phyloP scores from a whole-genome alignment of 1,139 yeast species.

The Nakaseomyces delphensis region DNA sequence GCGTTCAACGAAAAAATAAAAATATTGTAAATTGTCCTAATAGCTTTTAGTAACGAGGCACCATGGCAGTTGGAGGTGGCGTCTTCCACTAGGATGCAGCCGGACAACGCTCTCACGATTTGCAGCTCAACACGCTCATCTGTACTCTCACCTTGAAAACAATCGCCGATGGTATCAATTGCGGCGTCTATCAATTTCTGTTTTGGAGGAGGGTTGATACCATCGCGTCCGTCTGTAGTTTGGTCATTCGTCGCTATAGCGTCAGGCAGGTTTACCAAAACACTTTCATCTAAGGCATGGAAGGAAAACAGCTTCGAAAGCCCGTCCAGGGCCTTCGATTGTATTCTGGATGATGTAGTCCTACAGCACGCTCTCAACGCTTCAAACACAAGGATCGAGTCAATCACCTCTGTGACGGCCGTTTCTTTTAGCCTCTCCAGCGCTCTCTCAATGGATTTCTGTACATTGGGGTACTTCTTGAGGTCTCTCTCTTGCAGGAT shows the following conservation, averaged over 20 bases:
- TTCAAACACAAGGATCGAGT: slow-evolving; percentile 47
- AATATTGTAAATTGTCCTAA: slow-evolving; percentile 86
- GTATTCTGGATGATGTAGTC: slow-evolving; percentile 43
- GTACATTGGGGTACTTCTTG: slow-evolving; percentile 24
- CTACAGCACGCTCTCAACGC: slow-evolving; percentile 55
- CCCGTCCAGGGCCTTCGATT: slow-evolving; percentile 53
- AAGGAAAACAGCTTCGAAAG: slow-evolving; percentile 58
- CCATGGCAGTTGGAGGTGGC: slow-evolving; percentile 73
- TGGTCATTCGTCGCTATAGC: slow-evolving; percentile 33
- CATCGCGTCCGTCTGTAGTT: slow-evolving; percentile 14
- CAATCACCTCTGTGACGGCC: slow-evolving; percentile 30
- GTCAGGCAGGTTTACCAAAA: slow-evolving; percentile 36
- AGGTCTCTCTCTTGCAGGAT: slow-evolving; percentile 27
- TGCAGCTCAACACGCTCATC: slow-evolving; percentile 85
- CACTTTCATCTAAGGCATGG: slow-evolving; percentile 48
- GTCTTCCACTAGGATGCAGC: slow-evolving; percentile 70
- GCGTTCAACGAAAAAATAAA: slow-evolving; percentile 77
- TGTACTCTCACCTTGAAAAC: slow-evolving; percentile 88
- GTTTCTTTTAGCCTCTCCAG: slow-evolving; percentile 19
- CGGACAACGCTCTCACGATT: slow-evolving; percentile 83
- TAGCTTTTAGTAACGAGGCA: slow-evolving; percentile 76
- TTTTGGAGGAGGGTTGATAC: slow-evolving; percentile 45
- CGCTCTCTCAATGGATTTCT: slow-evolving; percentile 26
- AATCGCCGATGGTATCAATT: slow-evolving; percentile 72
- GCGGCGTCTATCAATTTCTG: slow-evolving; percentile 71